Evolutionary conservation across 2,329 filamentous ascomycete genomes (phyloP), one percentile per base, ranked within the genome.

Genomic region (Alternaria triticina): DNA sequence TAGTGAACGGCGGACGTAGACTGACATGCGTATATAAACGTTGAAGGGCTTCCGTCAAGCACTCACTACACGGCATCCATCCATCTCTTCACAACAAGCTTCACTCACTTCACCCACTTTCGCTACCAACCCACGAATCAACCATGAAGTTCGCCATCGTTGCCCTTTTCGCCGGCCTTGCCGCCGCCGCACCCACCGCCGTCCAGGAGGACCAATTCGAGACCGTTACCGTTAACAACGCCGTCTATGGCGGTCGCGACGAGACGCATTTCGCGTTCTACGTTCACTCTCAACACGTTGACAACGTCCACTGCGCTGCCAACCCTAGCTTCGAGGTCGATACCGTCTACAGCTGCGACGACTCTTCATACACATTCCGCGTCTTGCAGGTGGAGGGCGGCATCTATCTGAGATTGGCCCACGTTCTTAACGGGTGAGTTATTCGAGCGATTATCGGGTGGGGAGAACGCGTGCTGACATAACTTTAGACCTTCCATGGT

Each of bases 91-190:
- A 40, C 5, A 17, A 11, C 36, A 40, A 17, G 9, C 5, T 5
- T 30, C 7, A 22, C 17, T 25, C 28, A 57, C 8, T 5, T 28
- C 20, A 22, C 23, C 25, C 8, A 50, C 22, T 25, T 25, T 57
- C 54, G 44, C 27, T 57, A 28, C 23, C 52, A 20, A 5, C 7
- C n/a, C 22, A 52, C 27, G 17, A 52, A 27, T 6, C 22, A 50
- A 43, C n/a, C 22, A 57, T 57, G 45, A 57, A 57, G 45, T 43
- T 57, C 55, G 20, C 30, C 22, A 25, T 17, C 27, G 28, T 11
- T 33, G 30, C 55, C 23, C n/a, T 57, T 11, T 57, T 50, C 6
- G 45, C 55, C n/a, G 55, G 55, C 55, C 23, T 57, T 40, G 55
- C 55, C 30, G 45, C 45, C 20, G 55, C 55, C 28, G 10, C 23